Percentiles rank a stretch among this genome's conserved stretches.
Conservation (phyloP, 495 filamentous ascomycete genomes). For the Cetradonia linearis region DNA sequence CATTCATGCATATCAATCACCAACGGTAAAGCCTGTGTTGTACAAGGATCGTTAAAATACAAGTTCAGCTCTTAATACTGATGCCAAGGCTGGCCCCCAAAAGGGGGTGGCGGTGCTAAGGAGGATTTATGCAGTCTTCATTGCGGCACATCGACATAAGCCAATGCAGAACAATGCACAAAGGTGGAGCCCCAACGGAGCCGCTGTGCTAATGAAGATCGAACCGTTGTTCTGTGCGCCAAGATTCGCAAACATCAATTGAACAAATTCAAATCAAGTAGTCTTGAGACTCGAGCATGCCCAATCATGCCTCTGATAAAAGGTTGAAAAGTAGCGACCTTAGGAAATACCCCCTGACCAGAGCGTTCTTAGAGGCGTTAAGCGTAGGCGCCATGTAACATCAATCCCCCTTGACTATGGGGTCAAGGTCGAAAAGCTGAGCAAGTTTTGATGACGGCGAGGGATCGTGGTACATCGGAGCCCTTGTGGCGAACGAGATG, state of each 20-base stretch:
- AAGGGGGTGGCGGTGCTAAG: neutral
- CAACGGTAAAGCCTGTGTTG: neutral
- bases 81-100: neutral
- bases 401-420: no score
- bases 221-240: neutral
- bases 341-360: neutral
- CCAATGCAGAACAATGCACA: neutral
- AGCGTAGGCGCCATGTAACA: neutral
- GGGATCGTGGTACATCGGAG: neutral
- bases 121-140: neutral
- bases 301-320: neutral
- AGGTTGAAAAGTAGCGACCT: neutral
- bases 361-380: neutral
- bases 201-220: neutral
- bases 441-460: neutral
- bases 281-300: no score
- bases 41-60: neutral
- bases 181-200: neutral
- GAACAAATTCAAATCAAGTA: no score
- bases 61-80: neutral
- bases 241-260: neutral
- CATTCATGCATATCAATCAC: neutral
- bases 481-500: neutral
- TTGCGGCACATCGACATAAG: neutral
- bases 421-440: no score